Evolutionary conservation across 441 rosid species (phyloP), one percentile per base, ranked within the genome.

Genomic region (Eutrema salsugineum): DNA sequence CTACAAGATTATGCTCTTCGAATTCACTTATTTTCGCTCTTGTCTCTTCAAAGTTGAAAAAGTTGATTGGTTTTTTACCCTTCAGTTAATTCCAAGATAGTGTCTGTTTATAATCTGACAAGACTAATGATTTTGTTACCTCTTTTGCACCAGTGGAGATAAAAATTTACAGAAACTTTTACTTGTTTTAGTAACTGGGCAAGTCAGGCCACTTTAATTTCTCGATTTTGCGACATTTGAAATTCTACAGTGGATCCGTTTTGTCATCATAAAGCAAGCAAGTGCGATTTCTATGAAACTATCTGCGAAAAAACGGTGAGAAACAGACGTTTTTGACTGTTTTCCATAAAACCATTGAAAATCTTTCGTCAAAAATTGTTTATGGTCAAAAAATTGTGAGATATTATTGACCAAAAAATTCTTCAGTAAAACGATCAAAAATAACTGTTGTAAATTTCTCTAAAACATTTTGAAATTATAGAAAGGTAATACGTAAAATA

Each of bases 1-100:
- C 10, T 30, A 61, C 15, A 35, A 71, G 75, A 71, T 62, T 61
- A 51, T 60, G 42, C 62, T 39, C 32, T 61, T 39, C 10, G 10
- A 27, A 39, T 28, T 60, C 60, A 61, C 61, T 39, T 39, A 5
- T 70, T 48, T 17, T 51, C 0, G 8, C n/a, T 65, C 24, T 32
- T 32, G 63, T 68, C 55, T 10, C 55, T n/a, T 14, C 5, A 0
- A 55, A 22, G 57, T 69, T 22, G 20, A 56, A 43, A 32, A 44
- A 42, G 12, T 12, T 50, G 11, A 61, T 39, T 61, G 61, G 10
- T 15, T 12, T 70, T 61, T 50, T 39, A 60, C 74, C 40, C 20
- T 42, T 57, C 39, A 39, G 54, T 50, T 48, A 17, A 17, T 49
- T 48, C 55, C 50, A 36, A 24, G 1, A 24, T 0, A 58, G 16